Evolutionary conservation across 2,329 filamentous ascomycete species (phyloP).

Genomic region (Chaetomium olivaceum): DNA sequence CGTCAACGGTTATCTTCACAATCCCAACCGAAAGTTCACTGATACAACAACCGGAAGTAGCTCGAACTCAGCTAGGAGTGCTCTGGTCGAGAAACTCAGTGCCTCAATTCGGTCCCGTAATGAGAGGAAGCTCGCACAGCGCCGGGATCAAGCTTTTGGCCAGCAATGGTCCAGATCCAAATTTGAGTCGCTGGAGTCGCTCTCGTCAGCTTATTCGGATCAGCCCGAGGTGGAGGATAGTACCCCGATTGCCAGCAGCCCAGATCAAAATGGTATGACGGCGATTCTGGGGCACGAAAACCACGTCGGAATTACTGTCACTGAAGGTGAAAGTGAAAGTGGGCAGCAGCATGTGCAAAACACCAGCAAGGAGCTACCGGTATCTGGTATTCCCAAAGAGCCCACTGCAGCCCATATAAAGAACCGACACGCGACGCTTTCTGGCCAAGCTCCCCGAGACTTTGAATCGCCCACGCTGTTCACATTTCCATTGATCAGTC

Average conservation of each 20-base stretch:
- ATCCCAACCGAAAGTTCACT: slow-evolving; percentile 29
- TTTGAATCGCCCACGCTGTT: slow-evolving; percentile 33
- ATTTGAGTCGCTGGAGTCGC: slow-evolving; percentile 24
- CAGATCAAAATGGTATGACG: not conserved
- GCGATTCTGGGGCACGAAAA: not conserved
- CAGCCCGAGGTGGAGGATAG: not conserved
- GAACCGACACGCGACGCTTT: not conserved
- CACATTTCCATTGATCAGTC: slow-evolving; percentile 36
- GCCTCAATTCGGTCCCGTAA: slow-evolving; percentile 21
- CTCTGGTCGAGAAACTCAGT: slow-evolving; percentile 28
- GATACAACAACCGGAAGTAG: slow-evolving; percentile 26
- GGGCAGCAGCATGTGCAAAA: not conserved
- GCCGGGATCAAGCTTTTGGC: slow-evolving; percentile 2
- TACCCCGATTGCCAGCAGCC: not conserved
- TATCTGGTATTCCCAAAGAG: slow-evolving; percentile 1
- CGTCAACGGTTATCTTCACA: slow-evolving; percentile 38
- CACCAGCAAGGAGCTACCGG: not conserved
- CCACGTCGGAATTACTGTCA: not conserved
- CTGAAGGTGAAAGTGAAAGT: not conserved
- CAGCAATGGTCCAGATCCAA: slow-evolving; percentile 2
- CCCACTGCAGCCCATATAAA: not conserved
- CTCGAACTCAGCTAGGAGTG: slow-evolving; percentile 21
- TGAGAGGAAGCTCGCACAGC: slow-evolving; percentile 10
- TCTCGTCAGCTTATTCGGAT: slow-evolving; percentile 15
- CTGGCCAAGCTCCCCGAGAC: not conserved